Conservation (phyloP, 164 flowering plant species). For the Chimonanthus praecox region DNA sequence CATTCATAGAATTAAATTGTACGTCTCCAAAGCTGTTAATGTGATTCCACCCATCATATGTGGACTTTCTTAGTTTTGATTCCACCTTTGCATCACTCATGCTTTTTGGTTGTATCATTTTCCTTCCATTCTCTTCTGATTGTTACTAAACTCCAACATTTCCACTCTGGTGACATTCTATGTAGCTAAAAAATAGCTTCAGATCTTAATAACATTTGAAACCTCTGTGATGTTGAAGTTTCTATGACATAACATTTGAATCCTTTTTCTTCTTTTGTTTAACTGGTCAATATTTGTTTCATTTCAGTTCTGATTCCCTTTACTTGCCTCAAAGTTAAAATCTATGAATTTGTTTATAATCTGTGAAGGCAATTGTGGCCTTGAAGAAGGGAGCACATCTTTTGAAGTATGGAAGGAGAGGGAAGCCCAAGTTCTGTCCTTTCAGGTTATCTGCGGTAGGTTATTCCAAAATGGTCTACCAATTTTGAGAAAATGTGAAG, state of each 20-base stretch:
- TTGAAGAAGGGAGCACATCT: conserved; percentile 61
- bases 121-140: not conserved
- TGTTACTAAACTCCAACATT: not conserved
- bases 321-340: not conserved
- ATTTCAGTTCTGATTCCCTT: not conserved
- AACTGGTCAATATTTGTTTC: not conserved
- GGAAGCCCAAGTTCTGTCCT: conserved; percentile 56
- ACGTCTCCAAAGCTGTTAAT: not conserved
- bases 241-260: not conserved
- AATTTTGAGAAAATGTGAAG: conserved; percentile 2
- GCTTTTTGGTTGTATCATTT: not conserved
- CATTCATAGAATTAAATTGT: not conserved
- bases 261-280: not conserved
- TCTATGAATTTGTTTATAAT: conserved; percentile 4
- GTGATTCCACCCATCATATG: not conserved
- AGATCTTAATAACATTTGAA: no score
- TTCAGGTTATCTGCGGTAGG: conserved; percentile 51
- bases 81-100: not conserved
- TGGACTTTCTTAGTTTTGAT: not conserved
- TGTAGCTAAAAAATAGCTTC: not conserved
- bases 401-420: conserved; percentile 46
- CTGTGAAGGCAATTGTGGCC: conserved; percentile 44
- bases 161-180: not conserved
- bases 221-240: not conserved
- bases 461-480: not conserved